Evolutionary conservation across 164 flowering plant species (phyloP).

Genomic region (Echeveria elegans): DNA sequence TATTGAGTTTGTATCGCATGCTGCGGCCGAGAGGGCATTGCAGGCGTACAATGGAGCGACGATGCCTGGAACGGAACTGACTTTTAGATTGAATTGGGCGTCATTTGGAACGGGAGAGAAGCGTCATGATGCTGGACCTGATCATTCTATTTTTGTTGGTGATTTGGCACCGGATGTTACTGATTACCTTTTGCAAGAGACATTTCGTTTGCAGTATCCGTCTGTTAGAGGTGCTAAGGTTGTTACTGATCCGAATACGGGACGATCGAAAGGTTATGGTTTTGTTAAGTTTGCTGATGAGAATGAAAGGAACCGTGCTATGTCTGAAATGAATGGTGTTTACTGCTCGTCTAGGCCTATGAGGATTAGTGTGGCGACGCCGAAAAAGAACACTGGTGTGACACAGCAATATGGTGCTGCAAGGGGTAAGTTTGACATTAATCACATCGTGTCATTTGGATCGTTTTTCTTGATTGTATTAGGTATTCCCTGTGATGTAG

Average conservation of each 20-base stretch:
- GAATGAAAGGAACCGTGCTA: slow-evolving; percentile 82
- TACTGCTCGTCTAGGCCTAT: slow-evolving; percentile 91
- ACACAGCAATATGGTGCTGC: slow-evolving; percentile 57
- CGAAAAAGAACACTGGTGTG: slow-evolving; percentile 61
- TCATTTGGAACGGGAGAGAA: slow-evolving; percentile 90
- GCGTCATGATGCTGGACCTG: slow-evolving; percentile 80
- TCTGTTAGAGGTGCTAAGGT: slow-evolving; percentile 99
- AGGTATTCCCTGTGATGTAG: neutral
- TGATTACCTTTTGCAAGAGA: slow-evolving; percentile 89
- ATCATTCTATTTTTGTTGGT: slow-evolving; percentile 97
- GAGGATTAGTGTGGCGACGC: slow-evolving; percentile 97
- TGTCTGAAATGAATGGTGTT: slow-evolving; percentile 93
- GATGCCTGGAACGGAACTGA: slow-evolving; percentile 90
- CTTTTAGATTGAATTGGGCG: slow-evolving; percentile 93
- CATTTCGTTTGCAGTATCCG: slow-evolving; percentile 69
- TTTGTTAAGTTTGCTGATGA: slow-evolving; percentile 96
- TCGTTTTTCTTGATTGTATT: no score
- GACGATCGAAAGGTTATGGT: slow-evolving; percentile 93
- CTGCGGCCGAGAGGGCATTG: slow-evolving; percentile 74
- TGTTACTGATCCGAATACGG: slow-evolving; percentile 87
- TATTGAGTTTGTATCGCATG: slow-evolving; percentile 81
- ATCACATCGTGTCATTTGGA: neutral
- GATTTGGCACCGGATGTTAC: slow-evolving; percentile 98
- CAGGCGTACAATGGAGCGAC: slow-evolving; percentile 79
- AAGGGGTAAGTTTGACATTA: slow-evolving; percentile 41